phyloP scores from a whole-genome alignment of 768 basidiomycete species.

The Hydnomerulius pinastri region DNA sequence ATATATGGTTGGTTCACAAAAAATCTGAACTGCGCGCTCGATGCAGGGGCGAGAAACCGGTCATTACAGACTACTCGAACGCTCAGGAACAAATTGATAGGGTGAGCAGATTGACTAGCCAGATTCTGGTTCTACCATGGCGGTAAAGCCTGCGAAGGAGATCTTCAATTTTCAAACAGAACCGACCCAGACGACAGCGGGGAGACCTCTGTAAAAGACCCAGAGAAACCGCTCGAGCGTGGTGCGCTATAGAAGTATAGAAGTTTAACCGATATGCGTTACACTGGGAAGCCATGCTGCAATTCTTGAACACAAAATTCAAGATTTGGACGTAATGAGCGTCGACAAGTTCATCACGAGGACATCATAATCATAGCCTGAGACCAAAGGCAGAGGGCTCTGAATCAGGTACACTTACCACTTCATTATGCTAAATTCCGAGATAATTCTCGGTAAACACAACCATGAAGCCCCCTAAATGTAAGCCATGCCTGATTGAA shows the following conservation, averaged over 20 bases:
- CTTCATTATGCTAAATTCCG: neutral
- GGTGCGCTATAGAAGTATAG: neutral
- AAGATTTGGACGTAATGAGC: conserved; percentile 16
- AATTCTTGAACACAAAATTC: conserved; percentile 2
- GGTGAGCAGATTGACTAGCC: too few species aligned
- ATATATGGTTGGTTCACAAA: too few species aligned
- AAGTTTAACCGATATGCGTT: neutral
- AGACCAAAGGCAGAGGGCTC: neutral
- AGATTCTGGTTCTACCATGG: too few species aligned
- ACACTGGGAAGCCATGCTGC: neutral
- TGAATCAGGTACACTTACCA: neutral
- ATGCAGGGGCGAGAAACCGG: too few species aligned
- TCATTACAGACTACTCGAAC: too few species aligned
- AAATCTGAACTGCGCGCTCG: too few species aligned
- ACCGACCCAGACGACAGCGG: too few species aligned
- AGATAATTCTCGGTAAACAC: neutral
- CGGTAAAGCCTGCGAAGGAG: too few species aligned
- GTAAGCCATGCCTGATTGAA: neutral
- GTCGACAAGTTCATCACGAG: conserved; percentile 9
- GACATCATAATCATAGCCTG: conserved; percentile 1
- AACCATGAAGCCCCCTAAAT: neutral
- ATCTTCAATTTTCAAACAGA: too few species aligned
- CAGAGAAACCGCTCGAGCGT: conserved; percentile 6
- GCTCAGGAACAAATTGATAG: too few species aligned
- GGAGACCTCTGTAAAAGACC: neutral